Base-by-base conservation (phyloP, 345 rosid genomes). In the Eucalyptus pauciflora region DNA sequence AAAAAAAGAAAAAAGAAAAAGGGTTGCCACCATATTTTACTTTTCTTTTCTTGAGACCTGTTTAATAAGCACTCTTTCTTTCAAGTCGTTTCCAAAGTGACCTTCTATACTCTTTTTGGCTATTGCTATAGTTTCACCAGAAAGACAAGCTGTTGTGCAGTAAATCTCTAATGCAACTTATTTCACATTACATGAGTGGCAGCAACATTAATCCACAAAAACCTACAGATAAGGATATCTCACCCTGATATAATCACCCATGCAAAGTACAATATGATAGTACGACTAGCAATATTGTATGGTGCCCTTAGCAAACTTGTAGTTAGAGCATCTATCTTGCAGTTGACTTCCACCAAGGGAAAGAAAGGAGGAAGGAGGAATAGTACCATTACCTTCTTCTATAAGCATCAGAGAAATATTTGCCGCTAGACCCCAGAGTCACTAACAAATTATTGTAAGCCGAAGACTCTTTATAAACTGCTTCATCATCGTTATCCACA, bases 381-480 rank as follows among this genome's bases (percentile, higher is more conserved):
- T 46, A 37, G n/a, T 31, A 52, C n/a, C 41, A 56, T 89, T 91
- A 96, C 97, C 97, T 94, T 91, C 91, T 93, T 91, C 90, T 87
- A 88, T 89, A 93, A 69, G 91, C 93, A 92, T 92, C 90, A 10
- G 94, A 93, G 88, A 92, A 87, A 91, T 92, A 88, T 87, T 91
- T 92, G 91, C 93, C 91, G 37, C 92, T 88, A 11, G 96, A 93
- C 87, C 92, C 91, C 25, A 96, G 94, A 87, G 92, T 93, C 88
- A 64, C 90, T 71, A 95, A 85, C 91, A 95, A 91, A 88, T 87
- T 91, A 64, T 95, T 90, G 85, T 95, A 95, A 8, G 86, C 49
- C 8, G 95, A 92, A 5, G 93, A 91, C 89, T 95, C 94, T 86
- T 91, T 93, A 89, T 89, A 89, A 87, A 89, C 80, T 37, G 50